Evolutionary conservation across 1,284 basidiomycete species (phyloP), one percentile per base, ranked within the genome.

Genomic region (Ceratobasidium sp.): DNA sequence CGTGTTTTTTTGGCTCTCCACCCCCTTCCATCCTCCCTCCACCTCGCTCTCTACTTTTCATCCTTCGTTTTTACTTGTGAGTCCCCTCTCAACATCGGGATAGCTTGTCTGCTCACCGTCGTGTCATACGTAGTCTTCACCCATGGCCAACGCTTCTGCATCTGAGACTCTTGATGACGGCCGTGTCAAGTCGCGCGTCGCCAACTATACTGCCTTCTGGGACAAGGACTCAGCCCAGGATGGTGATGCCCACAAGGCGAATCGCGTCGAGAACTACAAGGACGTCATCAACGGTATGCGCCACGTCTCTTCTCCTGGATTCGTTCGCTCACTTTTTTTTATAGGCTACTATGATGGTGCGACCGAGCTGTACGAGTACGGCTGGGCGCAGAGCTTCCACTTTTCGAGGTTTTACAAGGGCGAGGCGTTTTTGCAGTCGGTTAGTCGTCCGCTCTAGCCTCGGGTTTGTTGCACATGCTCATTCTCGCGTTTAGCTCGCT

Each of bases 391-490:
- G 76, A 96, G 92, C 59, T 99, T 99, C 89, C 97, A 99, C 85
- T 99, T 99, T 83, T 98, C 94, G 74, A 94, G 98, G 51, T 99
- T 98, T 87, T 96, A 94, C 89, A 92, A 92, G 83, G 98, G 97
- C 77, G 98, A 99, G 83, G 89, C 90, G 0, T 98, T 99, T 82
- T 83, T 85, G 77, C 87, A 88, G 81, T 87, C 87, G 61, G 85
- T 87, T 61, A 72, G 83, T 81, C 9, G 14, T 49, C 31, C 19
- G 7, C 37, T n/a, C 22, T 31, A 24, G 34, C 24, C 31, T n/a
- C 56, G 22, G 11, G 19, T 43, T 31, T 6, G 29, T 59, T 39
- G 46, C 46, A 29, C 29, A 63, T 48, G 41, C 62, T 31, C 27
- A 53, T 61, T 27, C 14, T 48, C 37, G 8, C 46, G 54, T 88